Conservation (phyloP, 1,139 yeast genomes). For the Suhomyces anneliseae region DNA sequence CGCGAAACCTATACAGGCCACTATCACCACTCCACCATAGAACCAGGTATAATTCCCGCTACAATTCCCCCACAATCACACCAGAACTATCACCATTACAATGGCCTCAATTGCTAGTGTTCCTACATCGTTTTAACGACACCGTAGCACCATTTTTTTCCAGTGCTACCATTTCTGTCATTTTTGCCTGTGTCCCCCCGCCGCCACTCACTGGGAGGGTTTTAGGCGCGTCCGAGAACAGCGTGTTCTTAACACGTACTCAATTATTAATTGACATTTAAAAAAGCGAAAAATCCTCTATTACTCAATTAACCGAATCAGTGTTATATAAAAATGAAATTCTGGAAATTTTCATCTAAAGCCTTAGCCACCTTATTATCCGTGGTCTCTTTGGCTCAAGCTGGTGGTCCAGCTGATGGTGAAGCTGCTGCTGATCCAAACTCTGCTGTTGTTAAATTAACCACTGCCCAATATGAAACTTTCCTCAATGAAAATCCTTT, state of each 20-base stretch:
- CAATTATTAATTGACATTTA: constrained; percentile 1
- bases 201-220: no score
- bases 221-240: constrained; percentile 4
- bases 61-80: no score
- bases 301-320: no score
- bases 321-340: constrained; percentile 29
- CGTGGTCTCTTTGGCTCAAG: constrained; percentile 33
- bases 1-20: no score
- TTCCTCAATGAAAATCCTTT: constrained; percentile 73
- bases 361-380: constrained; percentile 42
- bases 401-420: constrained; percentile 47
- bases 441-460: constrained; percentile 84
- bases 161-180: no score
- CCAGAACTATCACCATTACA: no score
- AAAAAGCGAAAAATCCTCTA: neutral
- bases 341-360: constrained; percentile 41
- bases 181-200: no score
- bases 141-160: no score
- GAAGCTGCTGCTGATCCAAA: constrained; percentile 76
- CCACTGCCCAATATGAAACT: constrained; percentile 56
- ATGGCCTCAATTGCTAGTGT: no score
- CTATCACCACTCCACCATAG: no score
- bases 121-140: no score
- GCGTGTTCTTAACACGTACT: constrained; percentile 14
- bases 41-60: no score